phyloP scores from a whole-genome alignment of 345 rosid species.

The Aethionema arabicum region DNA sequence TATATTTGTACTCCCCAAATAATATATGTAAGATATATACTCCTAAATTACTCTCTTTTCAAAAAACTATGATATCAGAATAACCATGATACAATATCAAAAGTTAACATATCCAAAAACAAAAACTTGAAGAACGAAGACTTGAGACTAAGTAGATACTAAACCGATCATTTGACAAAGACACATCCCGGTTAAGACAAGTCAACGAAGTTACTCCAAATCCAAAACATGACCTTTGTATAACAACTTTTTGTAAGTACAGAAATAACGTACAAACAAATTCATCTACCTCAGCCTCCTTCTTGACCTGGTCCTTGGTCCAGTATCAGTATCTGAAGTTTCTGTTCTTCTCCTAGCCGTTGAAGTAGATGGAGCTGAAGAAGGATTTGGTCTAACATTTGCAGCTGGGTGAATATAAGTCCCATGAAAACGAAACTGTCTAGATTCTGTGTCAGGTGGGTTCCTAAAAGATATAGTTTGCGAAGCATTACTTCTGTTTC shows the following conservation, averaged over 20 bases:
- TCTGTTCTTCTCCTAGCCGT: slow-evolving; percentile 50
- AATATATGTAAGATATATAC: too few species aligned
- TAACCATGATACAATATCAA: too few species aligned
- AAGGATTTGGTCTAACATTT: slow-evolving; percentile 37
- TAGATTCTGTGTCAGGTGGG: slow-evolving; percentile 20
- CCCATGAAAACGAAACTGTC: slow-evolving; percentile 27
- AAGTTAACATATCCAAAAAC: too few species aligned
- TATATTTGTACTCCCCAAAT: too few species aligned
- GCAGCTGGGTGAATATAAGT: slow-evolving; percentile 34
- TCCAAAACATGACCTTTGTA: not conserved
- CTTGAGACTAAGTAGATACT: too few species aligned
- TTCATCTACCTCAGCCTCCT: slow-evolving; percentile 45
- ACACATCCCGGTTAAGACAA: too few species aligned
- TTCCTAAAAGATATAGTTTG: slow-evolving; percentile 25
- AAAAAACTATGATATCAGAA: too few species aligned
- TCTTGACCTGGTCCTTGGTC: slow-evolving; percentile 48
- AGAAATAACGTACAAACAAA: slow-evolving; percentile 17
- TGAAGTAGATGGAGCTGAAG: slow-evolving; percentile 43
- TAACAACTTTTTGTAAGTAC: slow-evolving; percentile 8
- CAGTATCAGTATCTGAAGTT: slow-evolving; percentile 38
- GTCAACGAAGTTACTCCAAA: too few species aligned
- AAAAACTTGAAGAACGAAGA: too few species aligned
- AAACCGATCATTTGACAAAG: too few species aligned
- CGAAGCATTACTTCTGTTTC: slow-evolving; percentile 28
- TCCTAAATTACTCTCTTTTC: not conserved